Percentiles rank a stretch among this genome's conserved stretches.
phyloP scores from a whole-genome alignment of 768 basidiomycete genomes.

The Naganishia kalamii region DNA sequence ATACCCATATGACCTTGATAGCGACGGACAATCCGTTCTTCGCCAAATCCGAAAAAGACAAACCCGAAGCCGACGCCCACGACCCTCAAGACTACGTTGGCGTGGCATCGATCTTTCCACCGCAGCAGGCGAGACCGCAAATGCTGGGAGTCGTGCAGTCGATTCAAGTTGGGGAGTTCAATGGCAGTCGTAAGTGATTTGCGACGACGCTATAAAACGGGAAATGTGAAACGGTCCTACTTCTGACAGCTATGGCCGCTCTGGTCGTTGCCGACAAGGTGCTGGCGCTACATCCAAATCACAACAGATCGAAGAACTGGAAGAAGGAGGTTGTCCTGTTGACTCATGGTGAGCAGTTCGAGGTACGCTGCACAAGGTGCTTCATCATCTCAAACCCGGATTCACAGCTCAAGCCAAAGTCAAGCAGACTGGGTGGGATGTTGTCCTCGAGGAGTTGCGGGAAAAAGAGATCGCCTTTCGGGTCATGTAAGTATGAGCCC shows the following conservation, averaged over 20 bases:
- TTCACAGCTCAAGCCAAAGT: constrained; percentile 33
- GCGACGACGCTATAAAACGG: not conserved
- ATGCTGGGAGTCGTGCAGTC: constrained; percentile 42
- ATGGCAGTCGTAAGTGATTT: constrained; percentile 41
- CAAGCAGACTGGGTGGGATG: constrained; percentile 40
- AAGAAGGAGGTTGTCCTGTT: constrained; percentile 73
- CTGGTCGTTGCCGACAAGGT: constrained; percentile 80
- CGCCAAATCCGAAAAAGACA: constrained; percentile 29
- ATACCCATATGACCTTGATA: constrained; percentile 14
- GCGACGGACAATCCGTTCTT: constrained; percentile 43
- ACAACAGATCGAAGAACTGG: constrained; percentile 62
- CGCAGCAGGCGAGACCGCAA: constrained; percentile 41
- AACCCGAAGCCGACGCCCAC: constrained; percentile 36
- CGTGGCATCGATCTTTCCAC: constrained; percentile 38
- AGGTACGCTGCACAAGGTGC: constrained; percentile 39
- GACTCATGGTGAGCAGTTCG: constrained; percentile 72
- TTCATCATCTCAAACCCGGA: not conserved
- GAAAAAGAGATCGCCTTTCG: constrained; percentile 56
- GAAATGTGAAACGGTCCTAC: not conserved
- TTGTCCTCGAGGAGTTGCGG: constrained; percentile 60
- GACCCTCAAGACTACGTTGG: constrained; percentile 33
- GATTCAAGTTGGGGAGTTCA: constrained; percentile 34
- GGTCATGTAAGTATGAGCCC: constrained; percentile 58
- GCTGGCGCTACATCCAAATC: constrained; percentile 60
- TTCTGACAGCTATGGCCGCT: constrained; percentile 65